Evolutionary conservation across 331 rosid genomes (phyloP).

Genomic region (Acacia concinna): DNA sequence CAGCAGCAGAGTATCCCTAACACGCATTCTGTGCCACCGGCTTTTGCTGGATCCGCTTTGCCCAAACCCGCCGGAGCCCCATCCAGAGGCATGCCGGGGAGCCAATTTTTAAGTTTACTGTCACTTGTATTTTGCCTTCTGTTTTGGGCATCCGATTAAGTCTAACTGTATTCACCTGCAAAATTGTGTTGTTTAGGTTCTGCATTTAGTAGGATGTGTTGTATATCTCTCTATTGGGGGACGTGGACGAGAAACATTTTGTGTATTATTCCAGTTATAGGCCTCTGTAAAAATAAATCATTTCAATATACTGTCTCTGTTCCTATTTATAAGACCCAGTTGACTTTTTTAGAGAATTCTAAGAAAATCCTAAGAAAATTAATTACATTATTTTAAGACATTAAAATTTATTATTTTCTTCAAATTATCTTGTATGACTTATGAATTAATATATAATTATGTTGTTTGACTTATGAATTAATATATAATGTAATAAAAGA

Average conservation of each 20-base stretch:
- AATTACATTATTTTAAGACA: too few relatives aligned
- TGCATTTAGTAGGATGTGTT: not conserved
- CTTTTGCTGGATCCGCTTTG: slow-evolving; percentile 37
- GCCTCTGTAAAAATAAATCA: not conserved
- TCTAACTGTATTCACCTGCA: slow-evolving; percentile 31
- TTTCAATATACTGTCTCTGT: too few relatives aligned
- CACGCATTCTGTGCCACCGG: slow-evolving; percentile 41
- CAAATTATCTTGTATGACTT: too few relatives aligned
- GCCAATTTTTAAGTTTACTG: slow-evolving; percentile 27
- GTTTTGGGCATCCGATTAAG: slow-evolving; percentile 22
- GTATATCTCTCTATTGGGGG: slow-evolving; percentile 29
- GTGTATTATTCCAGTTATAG: not conserved
- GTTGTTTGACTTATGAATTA: too few relatives aligned
- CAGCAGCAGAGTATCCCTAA: slow-evolving; percentile 53
- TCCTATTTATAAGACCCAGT: too few relatives aligned
- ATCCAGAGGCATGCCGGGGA: slow-evolving; percentile 1
- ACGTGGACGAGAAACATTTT: not conserved
- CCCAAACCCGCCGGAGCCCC: slow-evolving; percentile 37
- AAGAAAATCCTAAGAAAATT: too few relatives aligned
- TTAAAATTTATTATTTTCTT: too few relatives aligned
- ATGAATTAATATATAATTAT: too few relatives aligned
- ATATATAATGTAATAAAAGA: too few relatives aligned
- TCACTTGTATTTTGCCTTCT: slow-evolving; percentile 23
- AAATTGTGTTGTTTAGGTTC: slow-evolving; percentile 24
- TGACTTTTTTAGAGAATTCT: too few relatives aligned